Percentiles rank a stretch among this genome's conserved stretches.
phyloP scores from a whole-genome alignment of 2,329 filamentous ascomycete species.

The Sclerotinia nivalis region DNA sequence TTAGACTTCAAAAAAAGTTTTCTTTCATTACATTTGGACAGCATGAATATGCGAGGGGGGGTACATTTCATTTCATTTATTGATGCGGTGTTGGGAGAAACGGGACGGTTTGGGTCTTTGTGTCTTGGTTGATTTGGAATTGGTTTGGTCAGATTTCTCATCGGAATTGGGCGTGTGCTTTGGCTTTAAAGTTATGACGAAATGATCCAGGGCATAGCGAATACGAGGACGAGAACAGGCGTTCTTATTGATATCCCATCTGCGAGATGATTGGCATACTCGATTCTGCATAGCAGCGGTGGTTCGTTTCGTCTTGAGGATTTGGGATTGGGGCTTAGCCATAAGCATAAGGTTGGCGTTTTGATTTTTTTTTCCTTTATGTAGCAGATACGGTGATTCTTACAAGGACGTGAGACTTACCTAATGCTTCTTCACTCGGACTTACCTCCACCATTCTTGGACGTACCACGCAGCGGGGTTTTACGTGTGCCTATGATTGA shows the following conservation, averaged over 20 bases:
- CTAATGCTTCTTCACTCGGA: background rate
- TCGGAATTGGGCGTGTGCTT: background rate
- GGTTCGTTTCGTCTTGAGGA: slow-evolving; percentile 4
- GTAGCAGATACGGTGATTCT: background rate
- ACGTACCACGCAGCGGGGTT: background rate
- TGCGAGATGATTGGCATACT: slow-evolving; percentile 1
- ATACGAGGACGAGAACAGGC: background rate
- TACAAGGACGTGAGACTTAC: background rate
- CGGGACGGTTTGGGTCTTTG: background rate
- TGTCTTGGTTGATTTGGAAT: slow-evolving; percentile 2
- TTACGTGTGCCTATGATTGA: background rate
- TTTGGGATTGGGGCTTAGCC: background rate
- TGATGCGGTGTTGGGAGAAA: slow-evolving; percentile 15
- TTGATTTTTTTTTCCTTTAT: background rate
- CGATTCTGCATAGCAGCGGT: slow-evolving; percentile 17
- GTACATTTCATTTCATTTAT: background rate
- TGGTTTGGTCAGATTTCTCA: background rate
- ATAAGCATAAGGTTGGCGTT: slow-evolving; percentile 8
- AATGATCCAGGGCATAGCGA: background rate
- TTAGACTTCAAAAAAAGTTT: background rate
- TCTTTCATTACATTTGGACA: slow-evolving; percentile 3
- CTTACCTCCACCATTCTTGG: background rate
- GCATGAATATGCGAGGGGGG: slow-evolving; percentile 2
- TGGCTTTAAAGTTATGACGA: slow-evolving; percentile 11
- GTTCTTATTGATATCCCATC: slow-evolving; percentile 20